A percentile compares a stretch with the other conserved stretches of the same genome.
Evolutionary conservation across 495 filamentous ascomycete genomes (phyloP).

Genomic region (Talaromyces adpressus): DNA sequence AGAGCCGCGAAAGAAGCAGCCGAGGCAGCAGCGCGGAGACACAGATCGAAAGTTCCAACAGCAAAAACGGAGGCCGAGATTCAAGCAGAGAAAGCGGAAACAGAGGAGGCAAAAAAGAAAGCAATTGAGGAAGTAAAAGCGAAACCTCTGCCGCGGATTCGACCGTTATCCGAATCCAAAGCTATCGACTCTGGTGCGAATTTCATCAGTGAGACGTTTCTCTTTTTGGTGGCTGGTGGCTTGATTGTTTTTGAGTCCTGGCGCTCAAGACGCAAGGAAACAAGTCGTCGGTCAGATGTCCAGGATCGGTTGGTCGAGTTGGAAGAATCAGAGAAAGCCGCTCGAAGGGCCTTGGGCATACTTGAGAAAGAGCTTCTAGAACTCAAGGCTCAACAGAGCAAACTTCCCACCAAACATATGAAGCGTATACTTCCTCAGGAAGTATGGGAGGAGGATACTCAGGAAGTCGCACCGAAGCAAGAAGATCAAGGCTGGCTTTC

Average conservation of each 20-base stretch:
- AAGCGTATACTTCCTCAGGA: slow-evolving; percentile 38
- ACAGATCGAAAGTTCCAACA: slow-evolving; percentile 66
- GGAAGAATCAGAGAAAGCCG: slow-evolving; percentile 53
- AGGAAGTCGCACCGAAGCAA: slow-evolving; percentile 20
- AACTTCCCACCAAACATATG: slow-evolving; percentile 16
- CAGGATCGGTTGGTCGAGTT: slow-evolving; percentile 59
- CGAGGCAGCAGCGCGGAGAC: slow-evolving; percentile 42
- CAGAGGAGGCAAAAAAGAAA: slow-evolving; percentile 42
- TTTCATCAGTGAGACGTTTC: slow-evolving; percentile 85
- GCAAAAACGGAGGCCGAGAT: slow-evolving; percentile 72
- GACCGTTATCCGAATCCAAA: slow-evolving; percentile 83
- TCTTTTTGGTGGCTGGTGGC: slow-evolving; percentile 71
- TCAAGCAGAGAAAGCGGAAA: slow-evolving; percentile 52
- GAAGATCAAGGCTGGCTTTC: slow-evolving; percentile 26
- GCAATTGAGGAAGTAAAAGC: slow-evolving; percentile 39
- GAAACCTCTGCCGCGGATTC: slow-evolving; percentile 44
- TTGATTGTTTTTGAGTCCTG: slow-evolving; percentile 80
- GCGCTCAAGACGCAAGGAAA: slow-evolving; percentile 69
- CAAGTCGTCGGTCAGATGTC: slow-evolving; percentile 66
- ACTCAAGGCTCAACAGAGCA: slow-evolving; percentile 40
- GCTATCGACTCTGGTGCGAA: slow-evolving; percentile 95
- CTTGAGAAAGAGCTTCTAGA: slow-evolving; percentile 63
- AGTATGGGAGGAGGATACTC: slow-evolving; percentile 35
- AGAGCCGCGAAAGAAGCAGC: slow-evolving; percentile 39
- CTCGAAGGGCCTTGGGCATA: slow-evolving; percentile 50